Evolutionary conservation across 2,329 filamentous ascomycete species (phyloP).

Genomic region (Pseudomassariella vexata): DNA sequence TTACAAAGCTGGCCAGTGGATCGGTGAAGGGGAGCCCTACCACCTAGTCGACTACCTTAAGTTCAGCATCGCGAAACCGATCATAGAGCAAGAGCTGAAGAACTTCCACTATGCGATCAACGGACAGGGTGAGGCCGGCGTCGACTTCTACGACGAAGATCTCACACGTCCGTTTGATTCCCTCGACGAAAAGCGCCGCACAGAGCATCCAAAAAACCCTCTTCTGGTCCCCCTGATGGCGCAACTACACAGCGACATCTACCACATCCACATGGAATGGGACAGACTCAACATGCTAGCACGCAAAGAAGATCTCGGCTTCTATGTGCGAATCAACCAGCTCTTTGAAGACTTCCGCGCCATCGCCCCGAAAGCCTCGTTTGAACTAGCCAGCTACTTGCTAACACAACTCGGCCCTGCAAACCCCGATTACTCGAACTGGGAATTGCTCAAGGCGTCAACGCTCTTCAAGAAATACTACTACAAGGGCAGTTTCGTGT

Average conservation of each 20-base stretch:
- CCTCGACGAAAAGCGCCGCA: not conserved
- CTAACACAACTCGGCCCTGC: constrained; percentile 21
- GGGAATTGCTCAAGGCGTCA: constrained; percentile 47
- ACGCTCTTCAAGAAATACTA: constrained; percentile 36
- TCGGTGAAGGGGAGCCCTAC: constrained; percentile 13
- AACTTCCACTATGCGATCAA: too few relatives aligned
- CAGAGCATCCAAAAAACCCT: too few relatives aligned
- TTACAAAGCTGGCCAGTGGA: constrained; percentile 35
- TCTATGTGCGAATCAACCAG: not conserved
- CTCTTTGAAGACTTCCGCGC: constrained; percentile 15
- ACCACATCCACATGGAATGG: not conserved
- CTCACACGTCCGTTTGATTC: constrained; percentile 13
- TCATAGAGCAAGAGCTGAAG: constrained; percentile 30
- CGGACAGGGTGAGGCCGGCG: too few relatives aligned
- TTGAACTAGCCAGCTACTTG: constrained; percentile 19
- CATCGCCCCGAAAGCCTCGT: constrained; percentile 12
- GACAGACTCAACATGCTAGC: not conserved
- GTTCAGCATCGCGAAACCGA: constrained; percentile 42
- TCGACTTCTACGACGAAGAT: constrained; percentile 36
- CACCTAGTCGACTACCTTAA: constrained; percentile 62
- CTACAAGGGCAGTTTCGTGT: constrained; percentile 28
- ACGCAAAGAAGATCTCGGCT: not conserved
- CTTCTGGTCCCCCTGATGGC: too few relatives aligned
- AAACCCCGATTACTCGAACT: constrained; percentile 27
- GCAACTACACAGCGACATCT: not conserved